Percentiles rank a stretch among this genome's conserved stretches.
phyloP scores from a whole-genome alignment of 768 basidiomycete species.

The Galerina marginata region DNA sequence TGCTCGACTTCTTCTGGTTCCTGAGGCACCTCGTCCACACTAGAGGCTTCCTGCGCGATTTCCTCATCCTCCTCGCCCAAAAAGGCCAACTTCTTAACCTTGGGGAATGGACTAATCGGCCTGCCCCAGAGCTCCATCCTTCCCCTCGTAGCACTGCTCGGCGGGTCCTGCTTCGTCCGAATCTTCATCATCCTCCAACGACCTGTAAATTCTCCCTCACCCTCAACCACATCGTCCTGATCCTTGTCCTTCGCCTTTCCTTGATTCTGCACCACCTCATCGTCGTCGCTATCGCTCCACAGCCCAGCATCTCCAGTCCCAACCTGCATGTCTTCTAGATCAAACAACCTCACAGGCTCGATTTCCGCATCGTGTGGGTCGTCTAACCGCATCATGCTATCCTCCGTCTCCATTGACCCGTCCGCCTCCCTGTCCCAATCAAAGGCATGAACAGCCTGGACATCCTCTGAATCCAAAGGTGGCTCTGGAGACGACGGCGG shows the following conservation, averaged over 20 bases:
- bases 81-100: constrained; percentile 26
- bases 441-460: constrained; percentile 22
- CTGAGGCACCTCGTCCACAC: constrained; percentile 21
- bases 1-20: constrained; percentile 17
- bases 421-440: constrained; percentile 27
- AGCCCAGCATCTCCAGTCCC: constrained; percentile 28
- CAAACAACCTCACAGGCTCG: constrained; percentile 33
- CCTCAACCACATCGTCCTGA: constrained; percentile 35
- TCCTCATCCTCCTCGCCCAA: constrained; percentile 23
- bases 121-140: constrained; percentile 68
- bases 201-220: constrained; percentile 72
- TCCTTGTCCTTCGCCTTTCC: constrained; percentile 10
- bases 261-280: constrained; percentile 23
- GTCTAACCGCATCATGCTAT: constrained; percentile 37
- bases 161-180: constrained; percentile 69
- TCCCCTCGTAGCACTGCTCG: constrained; percentile 56
- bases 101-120: constrained; percentile 72
- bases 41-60: constrained; percentile 24
- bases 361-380: constrained; percentile 34
- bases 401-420: constrained; percentile 22
- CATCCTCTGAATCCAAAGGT: constrained; percentile 23
- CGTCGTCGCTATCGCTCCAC: constrained; percentile 46
- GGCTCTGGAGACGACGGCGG: constrained; percentile 31
- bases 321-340: constrained; percentile 28
- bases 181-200: constrained; percentile 59